Conservation (phyloP, 2,329 filamentous ascomycete genomes). For the Fusarium sp. region DNA sequence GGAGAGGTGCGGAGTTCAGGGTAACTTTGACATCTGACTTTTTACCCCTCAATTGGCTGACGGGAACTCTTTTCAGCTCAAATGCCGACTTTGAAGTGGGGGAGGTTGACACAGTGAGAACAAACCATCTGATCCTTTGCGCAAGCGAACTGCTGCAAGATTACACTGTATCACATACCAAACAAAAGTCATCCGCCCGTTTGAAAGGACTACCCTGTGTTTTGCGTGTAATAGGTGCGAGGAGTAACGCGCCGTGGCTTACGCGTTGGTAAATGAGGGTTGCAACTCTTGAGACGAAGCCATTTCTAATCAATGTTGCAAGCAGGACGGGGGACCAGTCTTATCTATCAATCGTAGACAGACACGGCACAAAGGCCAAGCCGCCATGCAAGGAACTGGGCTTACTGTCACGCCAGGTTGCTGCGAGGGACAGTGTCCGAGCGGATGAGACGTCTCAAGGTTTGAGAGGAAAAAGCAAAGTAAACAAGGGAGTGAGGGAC, state of each 20-base stretch:
- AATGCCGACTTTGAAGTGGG: background rate
- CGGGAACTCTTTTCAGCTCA: background rate
- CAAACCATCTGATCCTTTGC: background rate
- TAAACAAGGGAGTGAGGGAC: background rate
- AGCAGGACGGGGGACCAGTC: background rate
- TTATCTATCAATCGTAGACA: background rate
- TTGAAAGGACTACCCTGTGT: background rate
- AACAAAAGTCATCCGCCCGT: background rate
- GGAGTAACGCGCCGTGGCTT: constrained; percentile 9
- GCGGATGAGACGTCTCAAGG: background rate
- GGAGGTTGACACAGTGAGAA: background rate
- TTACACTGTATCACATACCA: constrained; percentile 10
- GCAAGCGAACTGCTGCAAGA: background rate
- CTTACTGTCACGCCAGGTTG: background rate
- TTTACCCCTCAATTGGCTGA: constrained; percentile 4
- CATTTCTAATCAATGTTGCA: background rate
- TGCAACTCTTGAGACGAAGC: background rate
- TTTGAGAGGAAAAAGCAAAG: constrained; percentile 1
- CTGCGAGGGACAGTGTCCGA: background rate
- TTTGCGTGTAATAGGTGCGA: background rate
- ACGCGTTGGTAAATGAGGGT: constrained; percentile 3
- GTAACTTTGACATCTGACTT: background rate
- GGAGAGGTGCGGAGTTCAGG: background rate
- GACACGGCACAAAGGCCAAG: background rate
- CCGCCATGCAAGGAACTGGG: background rate